Conservation (phyloP, 768 basidiomycete species). For the Phlegmacium glaucopus region DNA sequence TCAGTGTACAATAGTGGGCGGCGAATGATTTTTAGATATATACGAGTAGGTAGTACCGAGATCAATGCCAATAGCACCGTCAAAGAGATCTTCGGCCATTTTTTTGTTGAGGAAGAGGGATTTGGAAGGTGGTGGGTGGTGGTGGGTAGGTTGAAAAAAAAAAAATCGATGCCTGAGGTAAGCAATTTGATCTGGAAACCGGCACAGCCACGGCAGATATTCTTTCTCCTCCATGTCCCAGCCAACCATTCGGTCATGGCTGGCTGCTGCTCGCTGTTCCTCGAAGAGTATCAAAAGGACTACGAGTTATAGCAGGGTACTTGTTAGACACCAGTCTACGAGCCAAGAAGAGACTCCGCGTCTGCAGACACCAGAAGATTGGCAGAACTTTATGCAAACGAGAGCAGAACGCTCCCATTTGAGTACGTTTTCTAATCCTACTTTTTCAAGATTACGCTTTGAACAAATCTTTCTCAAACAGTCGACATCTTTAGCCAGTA, state of each 20-base stretch:
- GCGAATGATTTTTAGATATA: constrained; percentile 24
- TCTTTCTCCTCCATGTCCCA: constrained; percentile 34
- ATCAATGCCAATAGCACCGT: constrained; percentile 97
- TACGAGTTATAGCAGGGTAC: constrained; percentile 8
- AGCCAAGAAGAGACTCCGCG: constrained; percentile 14
- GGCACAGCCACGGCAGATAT: constrained; percentile 40
- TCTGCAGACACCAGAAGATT: constrained; percentile 54
- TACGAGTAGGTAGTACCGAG: constrained; percentile 97
- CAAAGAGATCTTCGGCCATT: constrained; percentile 86
- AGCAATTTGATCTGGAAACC: constrained; percentile 36
- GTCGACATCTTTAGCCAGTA: constrained; percentile 62
- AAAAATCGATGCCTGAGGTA: constrained; percentile 59
- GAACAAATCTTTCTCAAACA: constrained; percentile 24
- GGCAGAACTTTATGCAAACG: constrained; percentile 58
- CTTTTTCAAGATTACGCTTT: constrained; percentile 5
- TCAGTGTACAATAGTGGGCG: neutral
- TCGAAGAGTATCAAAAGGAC: constrained; percentile 14
- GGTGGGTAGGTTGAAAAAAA: constrained; percentile 40
- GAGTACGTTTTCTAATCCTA: constrained; percentile 36
- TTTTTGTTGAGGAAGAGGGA: constrained; percentile 41
- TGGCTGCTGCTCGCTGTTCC: constrained; percentile 31
- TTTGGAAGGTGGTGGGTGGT: constrained; percentile 29
- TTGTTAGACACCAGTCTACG: constrained; percentile 25
- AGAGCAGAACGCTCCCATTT: constrained; percentile 54
- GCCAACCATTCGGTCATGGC: constrained; percentile 34